Percentiles rank a stretch among this genome's conserved stretches.
These are phyloP conservation scores for Aspergillus persii DNA, from an alignment of 2,329 filamentous ascomycete species.

Conservation along the genomic window DNA sequence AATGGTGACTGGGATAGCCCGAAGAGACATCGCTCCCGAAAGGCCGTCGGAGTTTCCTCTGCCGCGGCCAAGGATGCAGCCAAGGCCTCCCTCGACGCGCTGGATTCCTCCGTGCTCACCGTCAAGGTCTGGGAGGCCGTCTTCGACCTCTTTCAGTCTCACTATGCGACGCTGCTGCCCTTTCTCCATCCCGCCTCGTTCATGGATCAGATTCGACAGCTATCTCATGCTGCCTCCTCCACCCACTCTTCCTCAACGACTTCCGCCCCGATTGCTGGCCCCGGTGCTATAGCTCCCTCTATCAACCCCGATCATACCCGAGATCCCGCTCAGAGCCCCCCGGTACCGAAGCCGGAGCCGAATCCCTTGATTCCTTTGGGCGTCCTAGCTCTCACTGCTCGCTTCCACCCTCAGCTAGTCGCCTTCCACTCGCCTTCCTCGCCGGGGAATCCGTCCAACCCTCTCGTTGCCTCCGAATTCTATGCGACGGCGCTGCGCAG, in stretches of 20 bases:
- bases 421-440: conserved; percentile 49
- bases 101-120: conserved; percentile 52
- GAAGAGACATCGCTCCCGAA: conserved; percentile 41
- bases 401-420: conserved; percentile 52
- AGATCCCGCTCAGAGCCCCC: conserved; percentile 30
- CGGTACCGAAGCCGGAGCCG: conserved; percentile 35
- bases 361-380: conserved; percentile 52
- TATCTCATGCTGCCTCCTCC: conserved; percentile 23
- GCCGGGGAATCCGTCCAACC: conserved; percentile 45
- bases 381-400: conserved; percentile 56
- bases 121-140: conserved; percentile 56
- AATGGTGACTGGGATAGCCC: conserved; percentile 44
- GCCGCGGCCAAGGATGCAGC: conserved; percentile 30
- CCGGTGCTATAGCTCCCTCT: conserved; percentile 1
- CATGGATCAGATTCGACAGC: conserved; percentile 47
- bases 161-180: conserved; percentile 57
- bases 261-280: neutral
- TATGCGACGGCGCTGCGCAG: conserved; percentile 54
- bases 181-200: conserved; percentile 58
- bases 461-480: conserved; percentile 52
- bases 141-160: conserved; percentile 58
- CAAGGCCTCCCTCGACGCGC: conserved; percentile 41
- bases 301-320: conserved; percentile 14
- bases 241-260: conserved; percentile 13
- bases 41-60: conserved; percentile 28